Conservation (phyloP, 257 asterid species). For the Cruciata laevipes region DNA sequence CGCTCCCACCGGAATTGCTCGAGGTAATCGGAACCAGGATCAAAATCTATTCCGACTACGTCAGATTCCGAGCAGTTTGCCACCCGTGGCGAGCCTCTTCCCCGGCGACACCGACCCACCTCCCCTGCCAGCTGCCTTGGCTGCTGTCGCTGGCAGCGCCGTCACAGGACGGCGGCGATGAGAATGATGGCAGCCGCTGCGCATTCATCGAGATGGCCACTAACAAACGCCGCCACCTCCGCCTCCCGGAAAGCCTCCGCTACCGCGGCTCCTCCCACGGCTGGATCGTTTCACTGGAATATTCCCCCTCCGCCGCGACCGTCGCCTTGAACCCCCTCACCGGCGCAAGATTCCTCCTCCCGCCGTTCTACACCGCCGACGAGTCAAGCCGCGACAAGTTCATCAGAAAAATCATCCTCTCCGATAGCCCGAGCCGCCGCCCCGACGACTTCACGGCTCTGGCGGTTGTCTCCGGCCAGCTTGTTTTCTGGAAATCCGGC, state of each 20-base stretch:
- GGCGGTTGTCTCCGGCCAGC: conserved; percentile 42
- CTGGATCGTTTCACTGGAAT: conserved; percentile 61
- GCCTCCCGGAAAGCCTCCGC: conserved; percentile 60
- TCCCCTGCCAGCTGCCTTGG: conserved; percentile 82
- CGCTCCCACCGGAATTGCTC: conserved; percentile 62
- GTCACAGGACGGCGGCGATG: not conserved
- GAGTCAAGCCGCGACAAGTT: conserved; percentile 63
- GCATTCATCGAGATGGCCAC: conserved; percentile 41
- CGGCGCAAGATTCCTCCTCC: conserved; percentile 41
- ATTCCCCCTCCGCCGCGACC: conserved; percentile 52
- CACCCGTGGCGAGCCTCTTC: conserved; percentile 48
- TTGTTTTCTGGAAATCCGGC: conserved; percentile 52
- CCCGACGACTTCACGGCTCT: conserved; percentile 38
- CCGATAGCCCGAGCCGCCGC: conserved; percentile 14
- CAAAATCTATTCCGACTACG: conserved; percentile 42
- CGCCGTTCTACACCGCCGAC: conserved; percentile 57
- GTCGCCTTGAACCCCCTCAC: conserved; percentile 72
- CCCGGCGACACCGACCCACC: conserved; percentile 32
- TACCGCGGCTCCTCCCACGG: conserved; percentile 76
- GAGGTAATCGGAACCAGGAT: conserved; percentile 32
- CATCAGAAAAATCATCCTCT: conserved; percentile 53
- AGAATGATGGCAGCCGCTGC: conserved; percentile 27
- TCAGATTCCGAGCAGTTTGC: conserved; percentile 69
- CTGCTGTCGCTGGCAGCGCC: conserved; percentile 74
- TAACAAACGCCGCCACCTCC: conserved; percentile 25